Conservation (phyloP, 441 rosid genomes). For the Corymbia citriodora region DNA sequence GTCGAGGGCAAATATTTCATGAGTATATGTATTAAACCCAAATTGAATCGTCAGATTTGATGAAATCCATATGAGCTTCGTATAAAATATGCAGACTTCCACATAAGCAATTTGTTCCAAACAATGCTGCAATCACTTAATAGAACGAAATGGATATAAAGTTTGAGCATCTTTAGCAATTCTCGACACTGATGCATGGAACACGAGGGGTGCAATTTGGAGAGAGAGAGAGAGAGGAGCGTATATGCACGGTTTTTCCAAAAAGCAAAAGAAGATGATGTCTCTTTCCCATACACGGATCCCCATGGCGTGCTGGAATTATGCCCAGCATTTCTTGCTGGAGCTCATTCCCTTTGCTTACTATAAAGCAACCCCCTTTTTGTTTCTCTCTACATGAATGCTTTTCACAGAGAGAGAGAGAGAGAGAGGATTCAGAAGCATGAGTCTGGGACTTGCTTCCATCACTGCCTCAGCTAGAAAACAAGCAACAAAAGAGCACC, state of each 20-base stretch:
- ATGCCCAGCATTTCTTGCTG: slow-evolving; percentile 11
- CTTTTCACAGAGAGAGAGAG: background rate
- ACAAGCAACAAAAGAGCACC: background rate
- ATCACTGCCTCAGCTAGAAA: background rate
- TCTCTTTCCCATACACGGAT: slow-evolving; percentile 4
- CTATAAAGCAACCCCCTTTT: background rate
- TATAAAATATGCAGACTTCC: background rate
- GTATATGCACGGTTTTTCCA: background rate
- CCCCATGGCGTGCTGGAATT: slow-evolving; percentile 10
- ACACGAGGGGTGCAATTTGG: background rate
- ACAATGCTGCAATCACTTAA: background rate
- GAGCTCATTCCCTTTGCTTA: slow-evolving; percentile 9
- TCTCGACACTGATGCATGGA: background rate
- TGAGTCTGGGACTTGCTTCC: background rate
- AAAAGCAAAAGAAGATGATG: background rate
- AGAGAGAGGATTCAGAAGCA: background rate
- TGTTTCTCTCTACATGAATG: background rate
- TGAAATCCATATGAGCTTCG: background rate
- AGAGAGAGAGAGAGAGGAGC: background rate
- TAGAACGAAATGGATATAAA: background rate
- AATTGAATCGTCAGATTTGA: accelerated
- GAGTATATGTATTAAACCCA: no score
- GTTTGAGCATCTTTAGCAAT: background rate
- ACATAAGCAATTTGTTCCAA: background rate
- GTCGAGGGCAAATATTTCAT: background rate